Conservation (phyloP, 2,329 filamentous ascomycete species). For the Ceratocystis lukuohia region DNA sequence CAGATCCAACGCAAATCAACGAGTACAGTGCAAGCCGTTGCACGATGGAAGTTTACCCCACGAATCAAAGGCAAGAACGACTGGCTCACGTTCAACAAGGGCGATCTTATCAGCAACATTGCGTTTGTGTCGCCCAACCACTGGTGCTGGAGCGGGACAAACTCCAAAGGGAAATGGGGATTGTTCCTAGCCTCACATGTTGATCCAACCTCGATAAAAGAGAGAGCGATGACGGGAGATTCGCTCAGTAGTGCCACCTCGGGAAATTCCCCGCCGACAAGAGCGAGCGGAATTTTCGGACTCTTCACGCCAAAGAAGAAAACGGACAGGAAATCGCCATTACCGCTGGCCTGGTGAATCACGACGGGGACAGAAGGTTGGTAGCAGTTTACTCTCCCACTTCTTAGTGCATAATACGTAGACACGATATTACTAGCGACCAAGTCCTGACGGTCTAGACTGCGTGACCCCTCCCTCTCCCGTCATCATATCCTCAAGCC, state of each 20-base stretch:
- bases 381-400: background rate
- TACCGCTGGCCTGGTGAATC: constrained; percentile 12
- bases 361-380: background rate
- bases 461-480: too few species aligned
- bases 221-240: constrained; percentile 20
- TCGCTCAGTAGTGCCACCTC: constrained; percentile 8
- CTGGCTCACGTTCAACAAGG: constrained; percentile 52
- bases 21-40: constrained; percentile 36
- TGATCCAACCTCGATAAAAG: constrained; percentile 33
- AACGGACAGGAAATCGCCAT: constrained; percentile 4
- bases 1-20: constrained; percentile 34
- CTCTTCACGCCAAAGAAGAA: constrained; percentile 16
- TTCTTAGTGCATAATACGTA: background rate
- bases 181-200: constrained; percentile 40
- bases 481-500: too few species aligned
- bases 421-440: too few species aligned
- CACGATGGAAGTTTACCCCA: constrained; percentile 41
- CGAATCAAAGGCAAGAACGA: constrained; percentile 28
- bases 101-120: constrained; percentile 54
- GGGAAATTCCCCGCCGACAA: background rate
- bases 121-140: constrained; percentile 36
- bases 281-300: constrained; percentile 9
- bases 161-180: constrained; percentile 39
- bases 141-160: constrained; percentile 45
- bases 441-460: too few species aligned